Evolutionary conservation across 345 rosid species (phyloP).

Genomic region (Eucalyptus tenuipes): DNA sequence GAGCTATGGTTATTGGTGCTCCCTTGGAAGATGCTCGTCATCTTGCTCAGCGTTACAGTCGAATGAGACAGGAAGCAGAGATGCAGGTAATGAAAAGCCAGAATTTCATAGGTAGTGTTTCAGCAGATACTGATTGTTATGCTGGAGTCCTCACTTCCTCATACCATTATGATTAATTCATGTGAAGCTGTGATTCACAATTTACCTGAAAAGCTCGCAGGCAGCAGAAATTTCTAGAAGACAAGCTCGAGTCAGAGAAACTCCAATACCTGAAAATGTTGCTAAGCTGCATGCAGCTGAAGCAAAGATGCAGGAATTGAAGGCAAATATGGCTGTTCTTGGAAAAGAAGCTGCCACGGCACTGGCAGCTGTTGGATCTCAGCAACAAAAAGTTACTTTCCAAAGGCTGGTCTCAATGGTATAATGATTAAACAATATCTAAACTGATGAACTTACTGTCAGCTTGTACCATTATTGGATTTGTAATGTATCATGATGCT

Average conservation of each 20-base stretch:
- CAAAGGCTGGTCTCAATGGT: slow-evolving; percentile 95
- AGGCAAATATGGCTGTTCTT: slow-evolving; percentile 86
- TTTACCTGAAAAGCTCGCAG: slow-evolving; percentile 35
- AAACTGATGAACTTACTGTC: not conserved
- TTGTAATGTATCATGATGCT: not conserved
- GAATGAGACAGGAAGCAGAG: slow-evolving; percentile 99
- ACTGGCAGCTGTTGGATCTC: slow-evolving; percentile 90
- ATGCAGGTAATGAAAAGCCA: slow-evolving; percentile 40
- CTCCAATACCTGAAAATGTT: slow-evolving; percentile 81
- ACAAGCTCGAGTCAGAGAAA: slow-evolving; percentile 72
- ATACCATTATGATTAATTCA: not conserved
- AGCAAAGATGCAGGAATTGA: slow-evolving; percentile 72
- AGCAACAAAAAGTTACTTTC: slow-evolving; percentile 83
- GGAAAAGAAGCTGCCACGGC: slow-evolving; percentile 99
- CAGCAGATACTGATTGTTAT: not conserved
- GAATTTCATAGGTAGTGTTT: not conserved
- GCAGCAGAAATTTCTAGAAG: slow-evolving; percentile 70
- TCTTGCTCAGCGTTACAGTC: slow-evolving; percentile 96
- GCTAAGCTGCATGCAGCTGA: slow-evolving; percentile 86
- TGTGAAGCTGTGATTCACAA: slow-evolving; percentile 6
- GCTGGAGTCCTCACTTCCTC: not conserved
- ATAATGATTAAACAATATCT: not conserved
- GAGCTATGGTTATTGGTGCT: slow-evolving; percentile 70
- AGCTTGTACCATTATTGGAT: not conserved
- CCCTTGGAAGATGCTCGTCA: slow-evolving; percentile 94